Conservation (phyloP, 768 basidiomycete genomes). For the Sistotremastrum suecicum region DNA sequence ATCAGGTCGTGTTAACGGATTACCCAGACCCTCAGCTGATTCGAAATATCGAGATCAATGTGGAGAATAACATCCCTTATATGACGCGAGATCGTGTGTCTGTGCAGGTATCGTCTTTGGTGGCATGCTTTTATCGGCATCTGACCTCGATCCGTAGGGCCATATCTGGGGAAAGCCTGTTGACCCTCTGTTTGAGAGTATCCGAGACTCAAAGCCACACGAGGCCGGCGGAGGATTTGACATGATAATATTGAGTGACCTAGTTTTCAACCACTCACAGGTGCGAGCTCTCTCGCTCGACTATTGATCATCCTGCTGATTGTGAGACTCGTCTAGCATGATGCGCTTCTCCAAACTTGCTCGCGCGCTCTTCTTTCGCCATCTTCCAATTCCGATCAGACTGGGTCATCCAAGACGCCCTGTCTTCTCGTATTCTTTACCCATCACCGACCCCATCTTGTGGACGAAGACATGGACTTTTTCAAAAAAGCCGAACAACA, state of each 20-base stretch:
- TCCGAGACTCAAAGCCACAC: conserved; percentile 8
- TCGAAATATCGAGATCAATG: conserved; percentile 62
- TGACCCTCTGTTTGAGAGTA: conserved; percentile 25
- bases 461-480: conserved; percentile 71
- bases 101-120: conserved; percentile 22
- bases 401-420: conserved; percentile 10
- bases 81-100: conserved; percentile 9
- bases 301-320: conserved; percentile 3
- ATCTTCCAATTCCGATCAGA: neutral
- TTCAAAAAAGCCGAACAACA: conserved; percentile 45
- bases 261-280: conserved; percentile 92
- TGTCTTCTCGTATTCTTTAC: conserved; percentile 75
- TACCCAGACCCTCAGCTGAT: conserved; percentile 74
- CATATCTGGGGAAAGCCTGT: conserved; percentile 71
- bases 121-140: conserved; percentile 13
- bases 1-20: conserved; percentile 75
- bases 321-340: conserved; percentile 37
- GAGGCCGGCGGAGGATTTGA: conserved; percentile 36
- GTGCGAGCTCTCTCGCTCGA: conserved; percentile 21
- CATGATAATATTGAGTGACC: conserved; percentile 78
- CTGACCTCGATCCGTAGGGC: conserved; percentile 29
- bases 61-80: conserved; percentile 35
- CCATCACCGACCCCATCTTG: conserved; percentile 77
- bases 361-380: conserved; percentile 21
- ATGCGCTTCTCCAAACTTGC: conserved; percentile 66